Evolutionary conservation across 2,329 filamentous ascomycete species (phyloP).

Genomic region (Lithohypha guttulata): DNA sequence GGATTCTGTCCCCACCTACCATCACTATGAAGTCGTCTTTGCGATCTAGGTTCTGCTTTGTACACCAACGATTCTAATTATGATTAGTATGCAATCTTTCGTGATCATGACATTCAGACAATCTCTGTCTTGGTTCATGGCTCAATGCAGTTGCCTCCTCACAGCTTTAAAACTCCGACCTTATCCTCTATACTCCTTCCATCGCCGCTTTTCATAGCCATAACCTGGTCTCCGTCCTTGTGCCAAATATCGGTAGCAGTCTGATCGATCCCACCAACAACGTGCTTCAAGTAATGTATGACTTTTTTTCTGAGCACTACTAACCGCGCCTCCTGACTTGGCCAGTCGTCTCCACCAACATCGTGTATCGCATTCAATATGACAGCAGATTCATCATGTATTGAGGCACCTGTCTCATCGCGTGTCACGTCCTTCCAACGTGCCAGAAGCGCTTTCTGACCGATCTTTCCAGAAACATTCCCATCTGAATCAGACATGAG

Average conservation of each 20-base stretch:
- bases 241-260: not conserved
- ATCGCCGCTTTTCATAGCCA: slow-evolving; percentile 2
- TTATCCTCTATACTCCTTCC: slow-evolving; percentile 2
- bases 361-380: slow-evolving; percentile 17
- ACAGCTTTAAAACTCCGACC: slow-evolving; percentile 8
- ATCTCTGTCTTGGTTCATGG: no score
- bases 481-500: slow-evolving; percentile 17
- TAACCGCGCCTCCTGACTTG: slow-evolving; percentile 13
- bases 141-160: no score
- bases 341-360: slow-evolving; percentile 13
- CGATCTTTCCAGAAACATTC: slow-evolving; percentile 9
- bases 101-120: no score
- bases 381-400: slow-evolving; percentile 7
- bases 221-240: slow-evolving; percentile 1
- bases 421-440: slow-evolving; percentile 15
- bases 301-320: slow-evolving; percentile 18
- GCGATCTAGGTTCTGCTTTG: no score
- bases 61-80: no score
- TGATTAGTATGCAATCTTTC: no score
- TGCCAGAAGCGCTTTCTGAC: slow-evolving; percentile 13
- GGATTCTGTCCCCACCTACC: no score
- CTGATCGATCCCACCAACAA: slow-evolving; percentile 13
- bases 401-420: not conserved
- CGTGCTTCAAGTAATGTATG: slow-evolving; percentile 16
- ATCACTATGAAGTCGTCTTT: no score